These are phyloP conservation scores for Clonostachys chloroleuca DNA, from an alignment of 2,329 filamentous ascomycete species.

Conservation along the genomic window DNA sequence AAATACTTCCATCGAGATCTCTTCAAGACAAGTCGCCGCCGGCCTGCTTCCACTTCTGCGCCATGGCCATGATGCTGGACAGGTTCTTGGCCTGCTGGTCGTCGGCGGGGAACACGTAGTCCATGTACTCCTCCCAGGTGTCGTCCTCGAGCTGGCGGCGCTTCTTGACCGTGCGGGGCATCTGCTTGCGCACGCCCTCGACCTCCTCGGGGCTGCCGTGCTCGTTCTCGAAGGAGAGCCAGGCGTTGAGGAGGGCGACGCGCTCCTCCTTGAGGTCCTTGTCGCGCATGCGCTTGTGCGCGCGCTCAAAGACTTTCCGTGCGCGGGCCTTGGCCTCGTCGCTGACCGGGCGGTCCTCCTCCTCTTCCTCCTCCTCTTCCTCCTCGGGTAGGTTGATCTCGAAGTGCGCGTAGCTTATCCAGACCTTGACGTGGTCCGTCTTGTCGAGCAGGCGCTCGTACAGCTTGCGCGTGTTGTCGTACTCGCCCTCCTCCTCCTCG, in stretches of 20 bases:
- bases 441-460: constrained; percentile 91
- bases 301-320: constrained; percentile 78
- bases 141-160: constrained; percentile 88
- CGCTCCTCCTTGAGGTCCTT: constrained; percentile 89
- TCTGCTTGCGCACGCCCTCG: constrained; percentile 82
- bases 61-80: constrained; percentile 78
- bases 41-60: constrained; percentile 80
- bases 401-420: constrained; percentile 98
- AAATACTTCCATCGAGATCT: too few relatives aligned
- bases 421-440: constrained; percentile 99
- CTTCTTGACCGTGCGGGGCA: constrained; percentile 92
- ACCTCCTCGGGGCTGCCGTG: constrained; percentile 74
- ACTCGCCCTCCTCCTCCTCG: constrained; percentile 92
- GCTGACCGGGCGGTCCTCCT: constrained; percentile 64
- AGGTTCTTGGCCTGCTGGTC: constrained; percentile 81
- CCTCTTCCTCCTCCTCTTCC: constrained; percentile 48
- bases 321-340: constrained; percentile 81
- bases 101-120: constrained; percentile 95
- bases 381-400: constrained; percentile 90
- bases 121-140: constrained; percentile 89
- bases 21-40: constrained; percentile 25
- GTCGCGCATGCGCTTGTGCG: constrained; percentile 82
- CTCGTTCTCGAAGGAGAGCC: constrained; percentile 86
- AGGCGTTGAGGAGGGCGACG: constrained; percentile 86
- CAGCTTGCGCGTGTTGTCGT: constrained; percentile 72